Percentiles rank a stretch among this genome's conserved stretches.
phyloP scores from a whole-genome alignment of 345 rosid genomes.

The Atalantia buxifolia region DNA sequence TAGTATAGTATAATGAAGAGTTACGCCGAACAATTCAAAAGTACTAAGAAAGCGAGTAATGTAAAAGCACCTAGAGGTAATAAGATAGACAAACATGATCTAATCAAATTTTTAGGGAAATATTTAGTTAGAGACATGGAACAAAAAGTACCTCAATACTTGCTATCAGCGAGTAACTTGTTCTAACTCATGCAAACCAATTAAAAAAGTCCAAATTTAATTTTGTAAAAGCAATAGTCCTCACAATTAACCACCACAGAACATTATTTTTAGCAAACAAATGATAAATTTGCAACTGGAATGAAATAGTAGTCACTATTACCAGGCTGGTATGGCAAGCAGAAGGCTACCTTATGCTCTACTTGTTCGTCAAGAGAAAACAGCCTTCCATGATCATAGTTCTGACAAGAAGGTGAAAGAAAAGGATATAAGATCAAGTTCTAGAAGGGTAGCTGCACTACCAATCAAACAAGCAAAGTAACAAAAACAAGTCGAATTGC shows the following conservation, averaged over 20 bases:
- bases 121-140: not conserved
- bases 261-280: not conserved
- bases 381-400: constrained; percentile 65
- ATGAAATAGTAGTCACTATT: not conserved
- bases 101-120: not conserved
- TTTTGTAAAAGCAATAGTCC: not conserved
- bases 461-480: not conserved
- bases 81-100: not conserved
- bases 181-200: not conserved
- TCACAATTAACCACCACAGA: not conserved
- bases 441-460: not conserved
- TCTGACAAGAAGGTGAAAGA: constrained; percentile 28
- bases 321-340: not conserved
- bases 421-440: not conserved
- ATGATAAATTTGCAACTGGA: not conserved
- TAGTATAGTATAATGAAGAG: not conserved
- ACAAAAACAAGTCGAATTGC: not conserved
- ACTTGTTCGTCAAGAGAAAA: constrained; percentile 82
- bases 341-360: constrained; percentile 66
- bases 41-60: not conserved
- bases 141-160: not conserved
- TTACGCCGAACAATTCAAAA: not conserved
- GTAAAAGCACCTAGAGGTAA: not conserved
- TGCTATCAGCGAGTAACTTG: not conserved
- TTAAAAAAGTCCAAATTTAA: not conserved